A percentile compares a stretch with the other conserved stretches of the same genome.
Conservation (phyloP, 2,329 filamentous ascomycete genomes). For the Karstenula rhodostoma region DNA sequence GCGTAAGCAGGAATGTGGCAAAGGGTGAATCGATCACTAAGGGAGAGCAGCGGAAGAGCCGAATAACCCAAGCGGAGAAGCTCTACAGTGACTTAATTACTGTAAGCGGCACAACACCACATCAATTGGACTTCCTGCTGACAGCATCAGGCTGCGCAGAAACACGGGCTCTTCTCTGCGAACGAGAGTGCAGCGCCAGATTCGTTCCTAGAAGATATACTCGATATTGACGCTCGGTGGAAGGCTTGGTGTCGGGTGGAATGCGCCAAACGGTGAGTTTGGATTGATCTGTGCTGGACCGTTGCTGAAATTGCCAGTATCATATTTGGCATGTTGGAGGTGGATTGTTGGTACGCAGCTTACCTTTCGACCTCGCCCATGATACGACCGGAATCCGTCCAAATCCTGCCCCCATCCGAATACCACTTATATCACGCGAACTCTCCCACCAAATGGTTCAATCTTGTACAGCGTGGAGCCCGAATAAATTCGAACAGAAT, state of each 20-base stretch:
- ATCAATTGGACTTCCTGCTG: constrained; percentile 12
- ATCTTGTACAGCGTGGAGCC: constrained; percentile 39
- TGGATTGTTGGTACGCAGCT: constrained; percentile 59
- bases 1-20: constrained; percentile 43
- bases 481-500: constrained; percentile 42
- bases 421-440: constrained; percentile 57
- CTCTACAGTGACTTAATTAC: constrained; percentile 61
- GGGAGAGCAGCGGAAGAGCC: constrained; percentile 43
- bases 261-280: constrained; percentile 56
- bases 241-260: constrained; percentile 63
- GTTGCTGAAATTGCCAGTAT: constrained; percentile 38
- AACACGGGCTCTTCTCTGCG: constrained; percentile 60
- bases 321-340: constrained; percentile 57
- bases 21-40: constrained; percentile 18
- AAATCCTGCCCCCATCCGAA: constrained; percentile 56
- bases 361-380: constrained; percentile 58
- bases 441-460: constrained; percentile 42
- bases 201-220: constrained; percentile 54
- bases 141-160: constrained; percentile 54
- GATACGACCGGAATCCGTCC: constrained; percentile 56
- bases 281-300: background rate
- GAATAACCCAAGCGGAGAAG: constrained; percentile 59
- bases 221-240: constrained; percentile 58
- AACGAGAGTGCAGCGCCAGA: constrained; percentile 50
- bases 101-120: constrained; percentile 31